Evolutionary conservation across 2,329 filamentous ascomycete genomes (phyloP), one percentile per base, ranked within the genome.

Genomic region (Cladobotryum mycophilum): DNA sequence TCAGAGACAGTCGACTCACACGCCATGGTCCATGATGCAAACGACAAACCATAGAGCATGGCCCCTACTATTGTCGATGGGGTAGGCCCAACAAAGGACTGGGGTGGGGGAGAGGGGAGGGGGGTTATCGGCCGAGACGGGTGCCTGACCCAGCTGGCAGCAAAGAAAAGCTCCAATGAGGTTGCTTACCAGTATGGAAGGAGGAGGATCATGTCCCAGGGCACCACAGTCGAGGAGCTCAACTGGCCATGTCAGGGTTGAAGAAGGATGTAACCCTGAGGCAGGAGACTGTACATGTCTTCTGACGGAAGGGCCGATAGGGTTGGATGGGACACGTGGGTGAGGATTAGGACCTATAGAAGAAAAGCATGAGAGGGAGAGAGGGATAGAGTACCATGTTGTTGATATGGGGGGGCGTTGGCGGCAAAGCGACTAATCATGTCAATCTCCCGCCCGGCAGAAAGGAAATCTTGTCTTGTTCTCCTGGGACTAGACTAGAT

Each of bases 231-330:
- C 45, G 49, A 44, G 45, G 47, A 47, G 17, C 45, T 47, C 35
- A 44, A 46, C 47, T 51, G 37, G 40, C 12, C 18, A 25, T 36
- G 17, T 34, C 40, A 30, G 37, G 30, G 37, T 40, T 44, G 44
- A 22, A 43, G 37, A 37, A 25, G 33, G 41, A 53, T 53, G 44
- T 44, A 43, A 53, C 41, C 17, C 48, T 51, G 18, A 45, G 41
- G 41, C 44, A 51, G 51, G 44, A 51, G 45, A 50, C 48, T 53
- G 42, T 18, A 22, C 33, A 36, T 38, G 43, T 50, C 51, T 51
- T 47, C 51, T 53, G 51, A 51, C 40, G 43, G 51, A 51, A 36
- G 51, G 51, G 48, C 51, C 51, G 51, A 53, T 51, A 51, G 51
- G 17, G 51, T 45, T 35, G 40, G 48, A 51, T 33, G 51, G 44